A percentile compares a stretch with the other conserved stretches of the same genome.
These are phyloP conservation scores for Acacia concinna DNA, from an alignment of 331 rosid species.

Conservation along the genomic window DNA sequence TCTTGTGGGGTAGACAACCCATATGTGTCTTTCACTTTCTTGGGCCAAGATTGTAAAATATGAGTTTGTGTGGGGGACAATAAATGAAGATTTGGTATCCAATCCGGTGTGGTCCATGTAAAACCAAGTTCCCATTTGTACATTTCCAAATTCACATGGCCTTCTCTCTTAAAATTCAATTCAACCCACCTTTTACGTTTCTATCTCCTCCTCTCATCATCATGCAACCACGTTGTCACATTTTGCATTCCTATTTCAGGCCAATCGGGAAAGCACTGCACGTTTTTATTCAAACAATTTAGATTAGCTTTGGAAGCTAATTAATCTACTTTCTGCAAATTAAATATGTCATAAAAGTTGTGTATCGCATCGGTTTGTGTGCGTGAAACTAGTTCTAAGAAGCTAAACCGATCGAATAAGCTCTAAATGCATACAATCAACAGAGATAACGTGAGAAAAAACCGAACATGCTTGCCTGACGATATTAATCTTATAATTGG, in stretches of 20 bases:
- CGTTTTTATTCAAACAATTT: neutral
- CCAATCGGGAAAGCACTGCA: neutral
- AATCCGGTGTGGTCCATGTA: neutral
- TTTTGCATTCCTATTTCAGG: neutral
- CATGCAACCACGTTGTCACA: neutral
- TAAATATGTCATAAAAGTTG: no score
- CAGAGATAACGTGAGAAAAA: no score
- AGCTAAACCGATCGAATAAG: no score
- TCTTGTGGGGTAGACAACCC: neutral
- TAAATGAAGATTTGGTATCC: neutral
- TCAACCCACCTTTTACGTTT: neutral
- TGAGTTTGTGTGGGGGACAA: neutral
- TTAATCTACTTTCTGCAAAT: no score
- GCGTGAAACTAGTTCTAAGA: no score
- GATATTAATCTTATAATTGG: no score
- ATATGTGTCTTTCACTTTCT: neutral
- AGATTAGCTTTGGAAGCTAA: no score
- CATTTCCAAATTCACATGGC: neutral
- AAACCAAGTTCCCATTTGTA: neutral
- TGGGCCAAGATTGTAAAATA: neutral
- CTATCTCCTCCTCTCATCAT: neutral
- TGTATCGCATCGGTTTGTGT: no score
- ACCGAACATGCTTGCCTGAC: no score
- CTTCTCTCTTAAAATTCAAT: neutral
- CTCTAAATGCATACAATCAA: no score